Evolutionary conservation across 129 eudicot genomes (phyloP).

Genomic region (Escallonia rubra): DNA sequence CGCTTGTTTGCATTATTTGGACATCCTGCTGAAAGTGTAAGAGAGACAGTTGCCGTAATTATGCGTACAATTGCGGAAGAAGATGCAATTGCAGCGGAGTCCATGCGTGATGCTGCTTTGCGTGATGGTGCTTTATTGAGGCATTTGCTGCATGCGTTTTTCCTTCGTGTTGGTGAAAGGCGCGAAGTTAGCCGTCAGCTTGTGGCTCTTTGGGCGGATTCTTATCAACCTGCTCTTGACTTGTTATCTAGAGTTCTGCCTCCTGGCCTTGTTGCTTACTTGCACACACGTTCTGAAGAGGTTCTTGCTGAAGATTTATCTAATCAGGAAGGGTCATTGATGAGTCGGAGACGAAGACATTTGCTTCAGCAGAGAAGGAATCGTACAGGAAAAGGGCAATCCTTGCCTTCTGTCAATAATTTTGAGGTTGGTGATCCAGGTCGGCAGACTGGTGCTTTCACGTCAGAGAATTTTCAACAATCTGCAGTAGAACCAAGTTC

Average conservation of each 20-base stretch:
- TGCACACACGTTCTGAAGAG: constrained; percentile 74
- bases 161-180: constrained; percentile 78
- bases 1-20: constrained; percentile 89
- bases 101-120: constrained; percentile 99
- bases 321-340: constrained; percentile 49
- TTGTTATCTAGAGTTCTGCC: constrained; percentile 85
- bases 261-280: constrained; percentile 97
- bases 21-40: constrained; percentile 94
- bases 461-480: constrained; percentile 28
- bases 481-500: constrained; percentile 22
- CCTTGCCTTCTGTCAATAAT: constrained; percentile 34
- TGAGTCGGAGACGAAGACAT: constrained; percentile 78
- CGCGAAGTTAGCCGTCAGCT: constrained; percentile 95
- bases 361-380: constrained; percentile 77
- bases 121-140: constrained; percentile 96
- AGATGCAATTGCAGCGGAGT: constrained; percentile 98
- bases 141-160: constrained; percentile 83
- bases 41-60: constrained; percentile 91
- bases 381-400: constrained; percentile 46
- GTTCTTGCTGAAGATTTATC: constrained; percentile 47
- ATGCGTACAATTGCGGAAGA: constrained; percentile 99
- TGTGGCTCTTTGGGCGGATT: constrained; percentile 99
- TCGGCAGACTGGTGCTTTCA: constrained; percentile 26
- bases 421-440: constrained; percentile 36
- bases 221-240: constrained; percentile 96